A percentile compares a stretch with the other conserved stretches of the same genome.
Evolutionary conservation across 176 grass and related monocot genomes (phyloP).

Genomic region (Cymbopogon citratus): DNA sequence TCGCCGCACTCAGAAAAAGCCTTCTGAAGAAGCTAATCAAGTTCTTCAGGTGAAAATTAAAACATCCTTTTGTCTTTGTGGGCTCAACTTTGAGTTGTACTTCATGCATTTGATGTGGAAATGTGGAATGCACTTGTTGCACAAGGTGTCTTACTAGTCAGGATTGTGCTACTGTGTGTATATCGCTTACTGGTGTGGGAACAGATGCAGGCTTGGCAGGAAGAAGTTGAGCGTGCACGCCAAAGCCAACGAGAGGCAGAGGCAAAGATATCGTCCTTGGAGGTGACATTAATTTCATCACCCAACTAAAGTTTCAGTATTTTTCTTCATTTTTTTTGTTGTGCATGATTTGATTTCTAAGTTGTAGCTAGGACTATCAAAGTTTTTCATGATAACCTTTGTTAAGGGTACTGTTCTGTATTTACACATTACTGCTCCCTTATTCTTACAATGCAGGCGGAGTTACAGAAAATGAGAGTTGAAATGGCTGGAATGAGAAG

Average conservation of each 20-base stretch:
- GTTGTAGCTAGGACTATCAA: neutral
- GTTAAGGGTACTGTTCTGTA: neutral
- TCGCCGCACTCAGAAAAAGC: conserved; percentile 81
- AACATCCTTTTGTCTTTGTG: conserved; percentile 5
- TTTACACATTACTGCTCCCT: neutral
- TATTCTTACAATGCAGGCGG: conserved; percentile 53
- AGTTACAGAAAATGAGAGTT: conserved; percentile 99
- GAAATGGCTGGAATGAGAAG: conserved; percentile 99
- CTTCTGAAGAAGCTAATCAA: conserved; percentile 97
- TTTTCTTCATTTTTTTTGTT: neutral
- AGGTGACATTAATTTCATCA: conserved; percentile 50
- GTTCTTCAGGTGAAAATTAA: conserved; percentile 65
- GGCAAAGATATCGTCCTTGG: conserved; percentile 73
- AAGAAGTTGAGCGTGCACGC: conserved; percentile 86
- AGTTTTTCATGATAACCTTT: conserved; percentile 20
- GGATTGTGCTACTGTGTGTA: neutral
- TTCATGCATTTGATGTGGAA: conserved; percentile 3
- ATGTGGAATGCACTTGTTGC: neutral
- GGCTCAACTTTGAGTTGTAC: neutral
- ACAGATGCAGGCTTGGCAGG: conserved; percentile 94
- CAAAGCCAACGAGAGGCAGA: conserved; percentile 96
- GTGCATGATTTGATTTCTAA: neutral
- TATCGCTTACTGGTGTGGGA: conserved; percentile 35
- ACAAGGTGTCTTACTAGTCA: neutral
- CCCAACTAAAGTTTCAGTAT: conserved; percentile 14